A percentile compares a stretch with the other conserved stretches of the same genome.
phyloP scores from a whole-genome alignment of 2,329 filamentous ascomycete species.

The Hypoxylon sp. region DNA sequence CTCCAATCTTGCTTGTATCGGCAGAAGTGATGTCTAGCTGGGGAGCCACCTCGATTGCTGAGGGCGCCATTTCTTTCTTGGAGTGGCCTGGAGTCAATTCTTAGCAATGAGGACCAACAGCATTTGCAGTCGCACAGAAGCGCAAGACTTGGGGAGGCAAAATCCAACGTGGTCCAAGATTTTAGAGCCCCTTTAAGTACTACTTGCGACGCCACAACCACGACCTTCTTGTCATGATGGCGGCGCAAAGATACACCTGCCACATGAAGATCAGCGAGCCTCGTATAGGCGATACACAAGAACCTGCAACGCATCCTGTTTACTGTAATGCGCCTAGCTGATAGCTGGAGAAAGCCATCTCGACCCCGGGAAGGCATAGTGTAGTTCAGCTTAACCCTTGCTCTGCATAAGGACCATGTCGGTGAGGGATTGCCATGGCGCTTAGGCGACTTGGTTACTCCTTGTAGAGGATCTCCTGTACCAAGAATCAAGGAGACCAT shows the following conservation, averaged over 20 bases:
- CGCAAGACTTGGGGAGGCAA: background rate
- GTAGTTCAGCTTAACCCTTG: background rate
- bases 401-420: constrained; percentile 18
- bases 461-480: background rate
- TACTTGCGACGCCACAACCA: background rate
- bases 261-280: constrained; percentile 8
- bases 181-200: background rate
- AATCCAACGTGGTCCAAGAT: constrained; percentile 1
- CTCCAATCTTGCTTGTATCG: constrained; percentile 23
- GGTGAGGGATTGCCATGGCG: constrained; percentile 17
- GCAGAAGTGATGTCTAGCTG: constrained; percentile 30
- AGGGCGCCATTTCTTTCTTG: constrained; percentile 42
- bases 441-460: constrained; percentile 7
- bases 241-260: background rate
- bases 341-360: background rate
- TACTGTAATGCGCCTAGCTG: background rate
- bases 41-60: constrained; percentile 29
- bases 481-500: background rate
- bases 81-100: background rate
- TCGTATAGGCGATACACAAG: background rate
- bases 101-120: background rate
- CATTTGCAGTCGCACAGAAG: background rate
- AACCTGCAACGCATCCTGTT: constrained; percentile 2
- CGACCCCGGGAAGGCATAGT: background rate
- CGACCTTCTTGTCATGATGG: background rate